Base-by-base conservation (phyloP, 106 monocot species). In the Dioscorea alata region DNA sequence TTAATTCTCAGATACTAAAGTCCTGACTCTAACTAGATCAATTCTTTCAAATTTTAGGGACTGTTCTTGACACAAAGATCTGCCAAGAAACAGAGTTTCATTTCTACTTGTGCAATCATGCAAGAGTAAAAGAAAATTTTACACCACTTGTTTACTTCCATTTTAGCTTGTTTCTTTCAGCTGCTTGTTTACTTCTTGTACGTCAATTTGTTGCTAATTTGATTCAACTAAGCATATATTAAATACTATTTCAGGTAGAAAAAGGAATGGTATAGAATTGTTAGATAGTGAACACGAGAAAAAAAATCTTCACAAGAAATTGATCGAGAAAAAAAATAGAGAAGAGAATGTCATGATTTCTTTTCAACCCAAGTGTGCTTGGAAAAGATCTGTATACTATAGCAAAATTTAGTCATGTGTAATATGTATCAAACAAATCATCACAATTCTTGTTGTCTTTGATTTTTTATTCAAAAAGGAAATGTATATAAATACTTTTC, bases 61-160 rank as follows among this genome's bases (percentile, higher is more conserved):
- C 94, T 13, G 90, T 90, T 1, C 90, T 94, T 22, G 94, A 94
- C 58, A 83, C 94, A 4, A 88, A 81, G 71, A 94, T 94, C 23
- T 94, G 94, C 56, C 94, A 94, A 69, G 90, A 90, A 4, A 94
- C 85, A 0, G 94, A 90, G 54, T 90, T 94, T 66, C 90, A 94
- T 67, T 91, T 94, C 50, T 90, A 90, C 54, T 54, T 94, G 48
- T 94, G 94, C 69, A 94, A 88, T 65, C 90, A 94, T 73, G 94
- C 88, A 59, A 90, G 90, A 48, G 91, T 94, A 33, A 87, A 90
- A 64, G 87, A 84, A 75, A 69, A n/a, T 22, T 12, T 50, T 8
- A 13, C 24, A 5, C 19, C 13, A 15, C 23, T 2, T 62, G 3
- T n/a, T 24, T 33, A 28, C 49, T 72, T 51, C 24, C 23, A 60